Evolutionary conservation across 257 asterid genomes (phyloP).

Genomic region (Knoxia roxburghii): DNA sequence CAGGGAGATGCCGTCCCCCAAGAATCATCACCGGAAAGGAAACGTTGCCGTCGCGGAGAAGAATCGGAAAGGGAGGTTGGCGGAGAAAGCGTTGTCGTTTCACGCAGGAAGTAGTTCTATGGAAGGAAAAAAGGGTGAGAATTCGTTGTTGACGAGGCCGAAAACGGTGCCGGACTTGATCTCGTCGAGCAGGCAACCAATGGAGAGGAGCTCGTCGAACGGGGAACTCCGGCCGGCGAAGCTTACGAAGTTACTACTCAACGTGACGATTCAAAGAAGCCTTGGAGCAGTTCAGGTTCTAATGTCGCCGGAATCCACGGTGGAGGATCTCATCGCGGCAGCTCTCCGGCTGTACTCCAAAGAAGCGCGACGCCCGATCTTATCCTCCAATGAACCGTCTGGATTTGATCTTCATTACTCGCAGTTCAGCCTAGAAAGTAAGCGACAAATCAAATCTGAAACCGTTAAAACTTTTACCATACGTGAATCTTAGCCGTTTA

Average conservation of each 20-base stretch:
- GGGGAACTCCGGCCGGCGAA: slow-evolving; percentile 23
- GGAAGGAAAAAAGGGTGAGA: slow-evolving; percentile 5
- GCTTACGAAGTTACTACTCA: slow-evolving; percentile 62
- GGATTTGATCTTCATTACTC: slow-evolving; percentile 83
- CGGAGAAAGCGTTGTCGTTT: slow-evolving; percentile 59
- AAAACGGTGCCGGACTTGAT: slow-evolving; percentile 69
- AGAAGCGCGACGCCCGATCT: slow-evolving; percentile 59
- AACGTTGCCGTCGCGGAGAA: slow-evolving; percentile 36
- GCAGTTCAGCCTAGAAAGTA: slow-evolving; percentile 85
- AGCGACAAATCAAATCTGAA: slow-evolving; percentile 12
- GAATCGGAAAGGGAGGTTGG: slow-evolving; percentile 43
- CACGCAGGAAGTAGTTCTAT: slow-evolving; percentile 33
- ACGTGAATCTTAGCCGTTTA: slow-evolving; percentile 16
- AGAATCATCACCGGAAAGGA: slow-evolving; percentile 41
- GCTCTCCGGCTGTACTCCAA: slow-evolving; percentile 59
- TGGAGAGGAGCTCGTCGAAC: slow-evolving; percentile 1
- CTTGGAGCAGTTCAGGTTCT: slow-evolving; percentile 71
- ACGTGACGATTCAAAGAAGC: slow-evolving; percentile 80
- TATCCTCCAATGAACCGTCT: slow-evolving; percentile 29
- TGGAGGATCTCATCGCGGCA: slow-evolving; percentile 61
- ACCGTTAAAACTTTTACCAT: too few relatives aligned
- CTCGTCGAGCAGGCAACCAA: slow-evolving; percentile 9
- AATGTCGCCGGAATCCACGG: slow-evolving; percentile 65
- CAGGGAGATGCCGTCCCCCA: slow-evolving; percentile 63
- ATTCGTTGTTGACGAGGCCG: slow-evolving; percentile 44